These are phyloP conservation scores for Jamesozyma lodderae DNA, from an alignment of 805 yeast species.

Conservation along the genomic window DNA sequence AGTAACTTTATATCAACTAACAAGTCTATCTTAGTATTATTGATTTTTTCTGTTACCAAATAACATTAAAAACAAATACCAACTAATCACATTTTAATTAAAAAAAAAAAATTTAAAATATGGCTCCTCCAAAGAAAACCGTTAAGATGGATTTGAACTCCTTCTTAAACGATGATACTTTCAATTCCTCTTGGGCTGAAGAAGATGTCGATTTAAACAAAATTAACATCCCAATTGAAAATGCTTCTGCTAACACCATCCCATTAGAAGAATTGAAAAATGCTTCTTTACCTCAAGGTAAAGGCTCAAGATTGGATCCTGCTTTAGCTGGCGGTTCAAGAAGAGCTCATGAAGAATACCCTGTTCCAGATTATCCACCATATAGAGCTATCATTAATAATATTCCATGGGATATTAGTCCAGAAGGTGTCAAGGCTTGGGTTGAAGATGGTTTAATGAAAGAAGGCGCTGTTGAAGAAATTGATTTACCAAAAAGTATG, in stretches of 20 bases:
- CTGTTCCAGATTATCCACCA: constrained; percentile 88
- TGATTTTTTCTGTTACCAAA: too few species aligned
- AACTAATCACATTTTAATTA: too few species aligned
- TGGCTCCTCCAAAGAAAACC: constrained; percentile 57
- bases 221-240: constrained; percentile 43
- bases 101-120: too few species aligned
- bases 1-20: too few species aligned
- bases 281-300: constrained; percentile 22
- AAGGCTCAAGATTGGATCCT: constrained; percentile 31
- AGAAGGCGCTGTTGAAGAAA: constrained; percentile 48
- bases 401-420: constrained; percentile 73
- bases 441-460: constrained; percentile 45
- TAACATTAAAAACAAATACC: too few species aligned
- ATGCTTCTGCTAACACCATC: constrained; percentile 21
- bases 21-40: too few species aligned
- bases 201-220: constrained; percentile 66
- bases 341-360: constrained; percentile 55
- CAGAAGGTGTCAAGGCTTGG: constrained; percentile 52
- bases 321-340: constrained; percentile 31
- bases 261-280: constrained; percentile 21
- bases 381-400: constrained; percentile 82
- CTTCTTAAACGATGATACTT: constrained; percentile 68
- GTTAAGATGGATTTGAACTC: constrained; percentile 80
- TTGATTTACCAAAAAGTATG: constrained; percentile 65
- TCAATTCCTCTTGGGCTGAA: constrained; percentile 78